phyloP scores from a whole-genome alignment of 2,329 filamentous ascomycete genomes.

The Didymella pinodella region DNA sequence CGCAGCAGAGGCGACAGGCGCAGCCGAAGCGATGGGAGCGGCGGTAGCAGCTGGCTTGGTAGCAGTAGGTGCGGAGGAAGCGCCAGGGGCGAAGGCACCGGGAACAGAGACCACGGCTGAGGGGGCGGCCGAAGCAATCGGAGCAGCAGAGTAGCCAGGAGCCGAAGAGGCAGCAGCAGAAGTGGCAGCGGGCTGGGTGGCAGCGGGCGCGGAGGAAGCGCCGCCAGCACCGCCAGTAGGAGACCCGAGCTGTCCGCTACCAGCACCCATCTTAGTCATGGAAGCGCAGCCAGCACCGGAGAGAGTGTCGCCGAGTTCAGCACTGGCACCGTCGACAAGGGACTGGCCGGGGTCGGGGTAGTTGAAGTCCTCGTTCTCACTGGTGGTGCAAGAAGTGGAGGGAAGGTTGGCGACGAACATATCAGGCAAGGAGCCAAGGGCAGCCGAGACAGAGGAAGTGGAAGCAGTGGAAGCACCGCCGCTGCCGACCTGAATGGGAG shows the following conservation, averaged over 20 bases:
- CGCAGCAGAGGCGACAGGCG: slow-evolving; percentile 16
- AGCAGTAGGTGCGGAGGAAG: slow-evolving; percentile 36
- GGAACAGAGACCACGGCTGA: slow-evolving; percentile 14
- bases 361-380: slow-evolving; percentile 62
- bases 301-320: slow-evolving; percentile 42
- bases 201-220: slow-evolving; percentile 14
- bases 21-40: slow-evolving; percentile 25
- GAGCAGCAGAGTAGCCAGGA: slow-evolving; percentile 13
- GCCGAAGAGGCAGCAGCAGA: slow-evolving; percentile 16
- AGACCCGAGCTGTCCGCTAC: slow-evolving; percentile 39
- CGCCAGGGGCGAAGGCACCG: slow-evolving; percentile 35
- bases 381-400: slow-evolving; percentile 63
- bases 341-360: slow-evolving; percentile 72
- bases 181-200: slow-evolving; percentile 13
- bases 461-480: slow-evolving; percentile 49
- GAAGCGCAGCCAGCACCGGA: slow-evolving; percentile 41
- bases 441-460: slow-evolving; percentile 20
- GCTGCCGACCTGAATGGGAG: slow-evolving; percentile 71
- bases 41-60: slow-evolving; percentile 7
- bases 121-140: slow-evolving; percentile 18
- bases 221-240: slow-evolving; percentile 25
- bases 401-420: slow-evolving; percentile 78
- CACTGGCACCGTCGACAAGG: slow-evolving; percentile 49
- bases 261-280: slow-evolving; percentile 43
- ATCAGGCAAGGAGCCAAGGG: slow-evolving; percentile 69